These are phyloP conservation scores for Fusarium nodosum DNA, from an alignment of 2,329 filamentous ascomycete species.

Conservation along the genomic window DNA sequence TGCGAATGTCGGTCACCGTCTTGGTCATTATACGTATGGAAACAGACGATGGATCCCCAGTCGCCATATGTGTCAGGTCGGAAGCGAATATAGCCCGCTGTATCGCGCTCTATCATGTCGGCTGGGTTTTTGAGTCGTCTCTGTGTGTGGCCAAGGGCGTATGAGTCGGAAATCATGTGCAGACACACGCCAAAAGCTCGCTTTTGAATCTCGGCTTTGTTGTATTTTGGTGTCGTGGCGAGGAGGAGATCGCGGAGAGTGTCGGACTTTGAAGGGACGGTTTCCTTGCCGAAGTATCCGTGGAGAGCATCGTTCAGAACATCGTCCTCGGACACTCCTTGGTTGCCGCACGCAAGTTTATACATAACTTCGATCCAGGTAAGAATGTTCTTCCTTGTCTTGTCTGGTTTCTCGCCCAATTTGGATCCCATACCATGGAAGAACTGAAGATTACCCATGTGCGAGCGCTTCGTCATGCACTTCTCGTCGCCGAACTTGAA, in stretches of 20 bases:
- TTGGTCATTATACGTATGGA: slow-evolving; percentile 30
- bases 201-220: slow-evolving; percentile 9
- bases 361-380: slow-evolving; percentile 40
- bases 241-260: slow-evolving; percentile 30
- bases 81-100: slow-evolving; percentile 27
- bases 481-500: slow-evolving; percentile 35
- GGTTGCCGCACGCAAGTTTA: slow-evolving; percentile 31
- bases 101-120: slow-evolving; percentile 22
- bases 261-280: slow-evolving; percentile 8
- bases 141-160: slow-evolving; percentile 33
- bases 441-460: slow-evolving; percentile 40
- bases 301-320: neutral
- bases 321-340: slow-evolving; percentile 10
- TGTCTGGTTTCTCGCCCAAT: slow-evolving; percentile 25
- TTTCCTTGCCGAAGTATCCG: slow-evolving; percentile 3
- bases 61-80: slow-evolving; percentile 23
- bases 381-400: slow-evolving; percentile 16
- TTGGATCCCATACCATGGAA: slow-evolving; percentile 33
- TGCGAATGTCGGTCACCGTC: slow-evolving; percentile 26
- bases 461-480: slow-evolving; percentile 33
- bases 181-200: slow-evolving; percentile 35
- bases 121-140: slow-evolving; percentile 22
- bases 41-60: slow-evolving; percentile 28
- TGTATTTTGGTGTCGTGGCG: slow-evolving; percentile 32
- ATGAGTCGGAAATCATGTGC: slow-evolving; percentile 36